Evolutionary conservation across 495 filamentous ascomycete species (phyloP), one percentile per base, ranked within the genome.

Genomic region (Aspergillus taichungensis): DNA sequence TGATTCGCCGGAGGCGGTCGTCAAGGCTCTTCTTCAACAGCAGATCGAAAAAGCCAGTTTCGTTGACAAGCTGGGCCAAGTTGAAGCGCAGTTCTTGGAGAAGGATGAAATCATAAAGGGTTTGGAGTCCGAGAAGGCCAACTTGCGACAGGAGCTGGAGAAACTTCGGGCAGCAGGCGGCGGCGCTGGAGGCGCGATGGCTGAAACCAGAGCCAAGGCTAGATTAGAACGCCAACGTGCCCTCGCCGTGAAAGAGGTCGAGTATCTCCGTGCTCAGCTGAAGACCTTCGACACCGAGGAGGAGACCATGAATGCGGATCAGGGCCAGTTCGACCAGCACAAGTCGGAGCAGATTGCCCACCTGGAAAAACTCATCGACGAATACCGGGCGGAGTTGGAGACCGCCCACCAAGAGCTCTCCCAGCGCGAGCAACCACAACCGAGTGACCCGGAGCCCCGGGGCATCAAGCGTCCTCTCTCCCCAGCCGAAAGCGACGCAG

Each of bases 251-350:
- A 95, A 95, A 55, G 94, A 99, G 59, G 87, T 94, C 6, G 87
- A 96, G 50, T 92, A 91, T 59, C 74, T 99, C 6, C 84, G 94
- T 11, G 91, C 85, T 5, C 92, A 99, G 55, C 68, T 96, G 14
- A 94, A 94, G 60, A 83, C 84, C 0, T 95, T 90, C 45, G 91
- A 95, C 49, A 77, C 80, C 18, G 94, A 97, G 63, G 90, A 96
- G 59, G 73, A 75, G 34, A 91, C 88, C 2, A 84, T 95, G 67
- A 80, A 90, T 45, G 74, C 80, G 3, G 65, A 69, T 6, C 84
- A 87, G 11, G 79, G 72, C 35, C 64, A 65, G 27, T 84, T 84
- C 40, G 87, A 97, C 53, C 77, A 83, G 45, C 76, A 82, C 42
- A 94, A 89, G 56, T 63, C 74, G 1, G 70, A 80, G 43, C 84